phyloP scores from a whole-genome alignment of 2,329 filamentous ascomycete species.

The Epichloe hybrida region DNA sequence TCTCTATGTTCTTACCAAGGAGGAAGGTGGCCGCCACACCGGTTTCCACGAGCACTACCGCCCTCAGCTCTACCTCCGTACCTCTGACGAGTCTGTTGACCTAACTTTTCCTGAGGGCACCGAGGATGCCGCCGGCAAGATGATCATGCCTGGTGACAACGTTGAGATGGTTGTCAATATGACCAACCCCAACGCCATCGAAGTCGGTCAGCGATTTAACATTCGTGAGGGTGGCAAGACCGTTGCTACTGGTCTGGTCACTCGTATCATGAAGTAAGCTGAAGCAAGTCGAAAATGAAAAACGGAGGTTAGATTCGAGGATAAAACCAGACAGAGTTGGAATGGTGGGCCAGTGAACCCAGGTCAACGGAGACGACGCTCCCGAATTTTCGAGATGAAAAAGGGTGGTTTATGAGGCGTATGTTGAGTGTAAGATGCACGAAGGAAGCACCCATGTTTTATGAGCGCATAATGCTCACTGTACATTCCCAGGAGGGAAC shows the following conservation, averaged over 20 bases:
- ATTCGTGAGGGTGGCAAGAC: constrained; percentile 92
- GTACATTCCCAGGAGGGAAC: constrained; percentile 23
- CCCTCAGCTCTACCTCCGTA: constrained; percentile 91
- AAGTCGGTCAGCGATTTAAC: constrained; percentile 93
- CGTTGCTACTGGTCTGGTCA: constrained; percentile 72
- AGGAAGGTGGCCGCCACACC: constrained; percentile 93
- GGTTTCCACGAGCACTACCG: constrained; percentile 95
- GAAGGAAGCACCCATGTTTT: constrained; percentile 11
- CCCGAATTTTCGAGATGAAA: constrained; percentile 5
- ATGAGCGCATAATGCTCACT: constrained; percentile 19
- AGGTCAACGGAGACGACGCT: not conserved
- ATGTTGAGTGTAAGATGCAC: constrained; percentile 5
- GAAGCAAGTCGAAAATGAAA: not conserved
- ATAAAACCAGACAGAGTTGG: not conserved
- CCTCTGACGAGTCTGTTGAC: constrained; percentile 66
- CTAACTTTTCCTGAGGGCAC: constrained; percentile 79
- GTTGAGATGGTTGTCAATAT: constrained; percentile 90
- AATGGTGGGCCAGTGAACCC: not conserved
- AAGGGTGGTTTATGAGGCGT: not conserved
- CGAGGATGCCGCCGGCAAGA: constrained; percentile 57
- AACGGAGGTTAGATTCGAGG: not conserved
- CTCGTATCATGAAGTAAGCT: constrained; percentile 50
- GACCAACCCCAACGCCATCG: constrained; percentile 73
- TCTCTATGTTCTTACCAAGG: constrained; percentile 94
- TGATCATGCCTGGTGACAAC: constrained; percentile 98